A percentile compares a stretch with the other conserved stretches of the same genome.
phyloP scores from a whole-genome alignment of 2,329 filamentous ascomycete species.

The Alternaria sp. region DNA sequence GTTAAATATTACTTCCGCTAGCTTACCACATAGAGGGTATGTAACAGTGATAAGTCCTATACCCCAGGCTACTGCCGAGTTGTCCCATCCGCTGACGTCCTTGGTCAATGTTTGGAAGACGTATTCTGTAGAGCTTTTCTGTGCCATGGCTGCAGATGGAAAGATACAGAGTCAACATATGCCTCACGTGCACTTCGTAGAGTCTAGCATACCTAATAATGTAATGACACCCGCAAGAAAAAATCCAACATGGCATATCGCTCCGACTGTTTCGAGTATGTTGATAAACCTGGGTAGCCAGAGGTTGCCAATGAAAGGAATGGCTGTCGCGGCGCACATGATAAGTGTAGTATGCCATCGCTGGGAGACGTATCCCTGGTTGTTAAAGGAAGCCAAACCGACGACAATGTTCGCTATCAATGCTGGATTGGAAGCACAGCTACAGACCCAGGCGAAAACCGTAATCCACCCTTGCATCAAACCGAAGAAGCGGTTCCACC shows the following conservation, averaged over 20 bases:
- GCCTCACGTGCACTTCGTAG: background rate
- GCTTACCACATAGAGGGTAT: constrained; percentile 16
- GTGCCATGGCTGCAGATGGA: constrained; percentile 44
- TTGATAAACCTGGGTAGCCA: constrained; percentile 55
- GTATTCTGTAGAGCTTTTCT: constrained; percentile 49
- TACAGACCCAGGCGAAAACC: constrained; percentile 50
- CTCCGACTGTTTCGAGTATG: constrained; percentile 55
- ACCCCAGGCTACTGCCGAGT: constrained; percentile 54
- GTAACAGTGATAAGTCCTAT: constrained; percentile 50
- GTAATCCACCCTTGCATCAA: constrained; percentile 51
- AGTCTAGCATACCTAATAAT: constrained; percentile 36
- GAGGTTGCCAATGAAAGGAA: constrained; percentile 55
- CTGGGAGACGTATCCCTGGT: constrained; percentile 44
- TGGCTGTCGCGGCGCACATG: constrained; percentile 51
- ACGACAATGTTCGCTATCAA: constrained; percentile 30
- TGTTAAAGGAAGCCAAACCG: constrained; percentile 43
- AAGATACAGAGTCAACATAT: background rate
- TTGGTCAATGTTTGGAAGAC: constrained; percentile 59
- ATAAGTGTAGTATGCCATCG: constrained; percentile 60
- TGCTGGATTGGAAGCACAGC: constrained; percentile 37
- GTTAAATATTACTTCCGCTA: background rate
- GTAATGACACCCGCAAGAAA: constrained; percentile 60
- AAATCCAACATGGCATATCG: constrained; percentile 58
- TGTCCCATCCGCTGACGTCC: constrained; percentile 53
- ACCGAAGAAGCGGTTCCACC: constrained; percentile 33